Evolutionary conservation across 1,284 basidiomycete species (phyloP).

Genomic region (Taiwanofungus camphoratus): DNA sequence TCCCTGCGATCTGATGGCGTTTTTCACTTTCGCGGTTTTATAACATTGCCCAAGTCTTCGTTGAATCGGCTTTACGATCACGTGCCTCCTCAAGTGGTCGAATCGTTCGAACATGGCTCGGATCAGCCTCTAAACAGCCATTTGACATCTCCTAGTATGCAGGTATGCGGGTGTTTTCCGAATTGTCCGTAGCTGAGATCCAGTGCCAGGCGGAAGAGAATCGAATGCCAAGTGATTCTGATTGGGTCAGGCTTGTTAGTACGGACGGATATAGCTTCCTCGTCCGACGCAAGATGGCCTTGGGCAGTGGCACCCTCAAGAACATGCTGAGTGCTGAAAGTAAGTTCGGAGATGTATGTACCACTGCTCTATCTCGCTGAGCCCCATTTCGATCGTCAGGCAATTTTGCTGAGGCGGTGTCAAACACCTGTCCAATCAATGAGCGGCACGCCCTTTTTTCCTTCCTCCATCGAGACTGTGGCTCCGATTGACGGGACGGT

Average conservation of each 20-base stretch:
- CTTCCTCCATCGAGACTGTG: not conserved
- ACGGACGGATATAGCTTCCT: constrained; percentile 58
- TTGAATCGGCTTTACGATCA: too few relatives aligned
- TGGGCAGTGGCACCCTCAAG: constrained; percentile 51
- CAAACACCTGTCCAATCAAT: constrained; percentile 41
- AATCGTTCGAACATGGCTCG: too few relatives aligned
- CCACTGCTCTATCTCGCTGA: not conserved
- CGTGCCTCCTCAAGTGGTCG: too few relatives aligned
- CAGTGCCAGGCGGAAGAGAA: too few relatives aligned
- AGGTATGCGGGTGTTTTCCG: too few relatives aligned
- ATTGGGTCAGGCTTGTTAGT: constrained; percentile 63
- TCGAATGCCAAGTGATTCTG: constrained; percentile 24
- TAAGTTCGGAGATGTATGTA: constrained; percentile 14
- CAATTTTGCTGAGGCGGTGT: constrained; percentile 44
- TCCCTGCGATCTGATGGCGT: too few relatives aligned
- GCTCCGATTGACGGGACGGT: not conserved
- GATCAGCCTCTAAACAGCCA: too few relatives aligned
- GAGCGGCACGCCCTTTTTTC: constrained; percentile 35
- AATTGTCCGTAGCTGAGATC: too few relatives aligned
- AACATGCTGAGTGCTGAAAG: constrained; percentile 37
- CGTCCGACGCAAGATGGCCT: constrained; percentile 49
- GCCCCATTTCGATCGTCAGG: constrained; percentile 26
- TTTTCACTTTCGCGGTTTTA: too few relatives aligned
- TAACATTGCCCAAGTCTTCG: too few relatives aligned
- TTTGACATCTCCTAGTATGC: too few relatives aligned